phyloP scores from a whole-genome alignment of 176 grass and related monocot species.

The Oropetium thomaeum region DNA sequence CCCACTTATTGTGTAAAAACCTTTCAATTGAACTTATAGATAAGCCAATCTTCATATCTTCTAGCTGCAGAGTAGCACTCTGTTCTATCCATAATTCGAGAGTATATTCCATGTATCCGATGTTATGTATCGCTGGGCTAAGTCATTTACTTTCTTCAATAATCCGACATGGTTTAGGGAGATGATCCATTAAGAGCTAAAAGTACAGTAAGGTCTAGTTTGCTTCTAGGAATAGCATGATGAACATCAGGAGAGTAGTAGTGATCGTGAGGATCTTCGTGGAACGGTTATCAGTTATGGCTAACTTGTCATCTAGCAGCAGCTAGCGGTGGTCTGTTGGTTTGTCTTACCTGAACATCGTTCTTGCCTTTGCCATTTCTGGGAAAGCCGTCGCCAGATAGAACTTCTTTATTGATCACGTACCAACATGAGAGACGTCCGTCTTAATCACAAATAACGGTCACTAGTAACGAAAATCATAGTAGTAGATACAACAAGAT shows the following conservation, averaged over 20 bases:
- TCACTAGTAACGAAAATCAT: slow-evolving; percentile 12
- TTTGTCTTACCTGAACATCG: not conserved
- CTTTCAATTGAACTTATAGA: slow-evolving; percentile 13
- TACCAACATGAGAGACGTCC: not conserved
- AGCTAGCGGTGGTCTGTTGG: not conserved
- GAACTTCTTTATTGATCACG: not conserved
- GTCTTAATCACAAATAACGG: slow-evolving; percentile 25
- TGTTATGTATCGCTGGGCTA: no score
- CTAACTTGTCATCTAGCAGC: not conserved
- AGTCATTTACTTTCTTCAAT: not conserved
- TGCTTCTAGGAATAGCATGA: not conserved
- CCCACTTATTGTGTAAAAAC: not conserved
- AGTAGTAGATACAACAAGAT: slow-evolving; percentile 40
- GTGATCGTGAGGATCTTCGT: not conserved
- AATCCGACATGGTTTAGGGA: not conserved
- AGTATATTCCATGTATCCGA: not conserved
- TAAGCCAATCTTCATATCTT: slow-evolving; percentile 9
- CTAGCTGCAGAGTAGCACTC: not conserved
- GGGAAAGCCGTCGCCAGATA: not conserved
- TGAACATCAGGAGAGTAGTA: not conserved
- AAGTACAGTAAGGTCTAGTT: not conserved
- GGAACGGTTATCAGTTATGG: not conserved
- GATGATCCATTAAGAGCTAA: not conserved
- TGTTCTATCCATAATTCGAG: not conserved
- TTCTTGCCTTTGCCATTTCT: not conserved